Conservation (phyloP, 2,329 filamentous ascomycete species). For the Talaromyces sp. region DNA sequence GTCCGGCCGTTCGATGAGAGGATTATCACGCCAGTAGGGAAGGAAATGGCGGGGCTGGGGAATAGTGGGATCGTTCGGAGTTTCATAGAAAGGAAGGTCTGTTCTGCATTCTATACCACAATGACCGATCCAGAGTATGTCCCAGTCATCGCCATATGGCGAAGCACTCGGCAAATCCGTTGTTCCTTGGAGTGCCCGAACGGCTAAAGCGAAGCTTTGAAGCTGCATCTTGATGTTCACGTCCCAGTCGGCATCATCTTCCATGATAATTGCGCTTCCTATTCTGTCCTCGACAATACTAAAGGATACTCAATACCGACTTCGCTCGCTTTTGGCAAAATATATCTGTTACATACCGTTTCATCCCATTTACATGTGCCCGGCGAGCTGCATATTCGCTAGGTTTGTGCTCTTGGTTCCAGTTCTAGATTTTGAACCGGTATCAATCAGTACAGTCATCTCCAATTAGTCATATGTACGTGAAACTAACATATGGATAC, state of each 20-base stretch:
- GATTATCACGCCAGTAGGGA: conserved; percentile 23
- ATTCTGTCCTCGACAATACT: conserved; percentile 19
- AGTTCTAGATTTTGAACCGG: conserved; percentile 22
- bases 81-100: conserved; percentile 13
- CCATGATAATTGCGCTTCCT: conserved; percentile 37
- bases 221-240: conserved; percentile 55
- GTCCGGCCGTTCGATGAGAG: conserved; percentile 12
- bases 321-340: neutral
- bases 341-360: conserved; percentile 10
- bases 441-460: too few species aligned
- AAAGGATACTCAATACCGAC: neutral
- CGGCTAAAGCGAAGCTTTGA: conserved; percentile 37
- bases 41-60: conserved; percentile 22
- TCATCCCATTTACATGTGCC: conserved; percentile 24
- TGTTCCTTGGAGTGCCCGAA: conserved; percentile 34
- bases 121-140: conserved; percentile 30
- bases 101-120: conserved; percentile 25
- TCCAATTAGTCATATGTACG: neutral
- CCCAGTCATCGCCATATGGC: conserved; percentile 52
- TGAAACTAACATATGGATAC: conserved; percentile 22
- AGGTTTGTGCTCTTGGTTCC: conserved; percentile 19
- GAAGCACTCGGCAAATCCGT: conserved; percentile 32
- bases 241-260: conserved; percentile 64
- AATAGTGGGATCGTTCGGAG: conserved; percentile 18
- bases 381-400: conserved; percentile 24